Evolutionary conservation across 352 stramenopile genomes (phyloP).

Genomic region (Thraustotheca clavata): DNA sequence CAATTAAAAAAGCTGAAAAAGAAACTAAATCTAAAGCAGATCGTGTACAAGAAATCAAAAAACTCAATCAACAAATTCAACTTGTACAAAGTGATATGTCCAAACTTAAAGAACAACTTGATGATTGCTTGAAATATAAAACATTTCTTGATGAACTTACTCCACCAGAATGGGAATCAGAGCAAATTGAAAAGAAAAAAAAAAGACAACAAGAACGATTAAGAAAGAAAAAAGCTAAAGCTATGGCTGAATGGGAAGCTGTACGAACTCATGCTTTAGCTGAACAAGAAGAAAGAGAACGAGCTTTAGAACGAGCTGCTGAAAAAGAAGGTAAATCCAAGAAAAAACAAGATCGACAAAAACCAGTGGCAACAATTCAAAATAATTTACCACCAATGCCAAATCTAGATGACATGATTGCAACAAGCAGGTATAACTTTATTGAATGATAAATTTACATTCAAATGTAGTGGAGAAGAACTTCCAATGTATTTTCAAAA

Average conservation of each 20-base stretch:
- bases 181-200: slow-evolving; percentile 74
- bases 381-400: slow-evolving; percentile 48
- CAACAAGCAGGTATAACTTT: too few species aligned
- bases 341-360: slow-evolving; percentile 48
- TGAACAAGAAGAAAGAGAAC: slow-evolving; percentile 62
- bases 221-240: slow-evolving; percentile 61
- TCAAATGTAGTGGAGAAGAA: slow-evolving; percentile 87
- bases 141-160: slow-evolving; percentile 90
- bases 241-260: slow-evolving; percentile 55
- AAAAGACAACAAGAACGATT: slow-evolving; percentile 48
- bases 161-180: slow-evolving; percentile 67
- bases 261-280: slow-evolving; percentile 42
- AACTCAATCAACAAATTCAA: slow-evolving; percentile 93
- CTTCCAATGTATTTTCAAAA: slow-evolving; percentile 94
- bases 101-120: slow-evolving; percentile 90
- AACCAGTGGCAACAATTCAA: slow-evolving; percentile 27
- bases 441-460: slow-evolving; percentile 27
- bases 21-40: slow-evolving; percentile 92
- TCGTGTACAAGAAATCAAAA: slow-evolving; percentile 93
- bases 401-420: slow-evolving; percentile 49
- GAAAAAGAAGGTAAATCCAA: slow-evolving; percentile 48
- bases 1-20: slow-evolving; percentile 91
- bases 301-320: slow-evolving; percentile 40
- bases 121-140: slow-evolving; percentile 92
- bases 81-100: slow-evolving; percentile 90